Evolutionary conservation across 2,329 filamentous ascomycete genomes (phyloP), one percentile per base, ranked within the genome.

Genomic region (Malbranchea zuffiana): DNA sequence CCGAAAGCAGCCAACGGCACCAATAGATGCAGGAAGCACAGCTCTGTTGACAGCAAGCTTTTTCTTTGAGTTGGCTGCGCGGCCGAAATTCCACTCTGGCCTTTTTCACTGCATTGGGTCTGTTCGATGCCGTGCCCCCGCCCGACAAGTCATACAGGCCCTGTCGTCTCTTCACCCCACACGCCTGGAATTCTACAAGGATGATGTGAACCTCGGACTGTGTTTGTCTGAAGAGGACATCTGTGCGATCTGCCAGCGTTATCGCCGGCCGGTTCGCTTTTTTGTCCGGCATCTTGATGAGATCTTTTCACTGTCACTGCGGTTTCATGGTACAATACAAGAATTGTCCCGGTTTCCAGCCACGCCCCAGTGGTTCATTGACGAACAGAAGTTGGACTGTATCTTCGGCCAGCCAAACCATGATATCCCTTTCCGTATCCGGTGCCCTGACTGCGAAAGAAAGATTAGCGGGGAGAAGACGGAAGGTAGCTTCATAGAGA

Each of bases 321-420:
- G 30, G n/a, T 34, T 45, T 24, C 37, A 38, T 20, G 23, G 23
- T 8, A 21, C 27, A 18, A n/a, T 12, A 6, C 27, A 37, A 17
- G 32, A 18, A 3, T 24, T 47, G 8, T 44, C 42, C 34, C 28
- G 28, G 11, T 47, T 47, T 36, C 44, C 42, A 19, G 42, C 40
- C 18, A 41, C 13, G 8, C 39, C 44, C 18, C 25, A 35, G 32
- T 44, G 42, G 44, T 46, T 44, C 25, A 37, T 40, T 3, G 39
- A 46, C 12, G 26, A 43, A 32, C 37, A 46, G 31, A 25, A 35
- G 17, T 23, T 46, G n/a, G 21, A 42, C 24, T 39, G 35, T 17
- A 32, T 25, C 15, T 46, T 46, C 34, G 36, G 42, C 27, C 29
- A 10, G n/a, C n/a, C 6, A 39, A 36, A 30, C 13, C 27, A 30